Percentiles rank a stretch among this genome's conserved stretches.
These are phyloP conservation scores for Trifolium pratense DNA, from an alignment of 306 rosid genomes.

Conservation along the genomic window DNA sequence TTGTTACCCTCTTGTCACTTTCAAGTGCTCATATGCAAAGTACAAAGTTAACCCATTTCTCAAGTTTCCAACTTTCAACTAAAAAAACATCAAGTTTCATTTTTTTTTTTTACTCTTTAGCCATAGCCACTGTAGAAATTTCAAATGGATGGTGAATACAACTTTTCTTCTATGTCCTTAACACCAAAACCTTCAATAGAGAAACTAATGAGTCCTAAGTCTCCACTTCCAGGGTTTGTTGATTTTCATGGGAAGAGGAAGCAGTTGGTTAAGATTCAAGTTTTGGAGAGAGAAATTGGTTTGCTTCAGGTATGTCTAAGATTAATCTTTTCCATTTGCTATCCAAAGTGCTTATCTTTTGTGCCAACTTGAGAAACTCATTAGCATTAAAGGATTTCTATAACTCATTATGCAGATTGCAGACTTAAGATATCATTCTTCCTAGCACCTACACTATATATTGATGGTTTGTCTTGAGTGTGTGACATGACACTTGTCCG, in stretches of 20 bases:
- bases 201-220: constrained; percentile 44
- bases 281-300: constrained; percentile 52
- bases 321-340: neutral
- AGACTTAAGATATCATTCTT: too few species aligned
- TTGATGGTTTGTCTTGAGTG: too few species aligned
- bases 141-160: constrained; percentile 35
- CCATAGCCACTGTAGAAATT: constrained; percentile 9
- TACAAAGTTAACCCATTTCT: constrained; percentile 16
- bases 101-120: neutral
- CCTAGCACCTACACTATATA: too few species aligned
- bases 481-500: neutral
- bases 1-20: constrained; percentile 18
- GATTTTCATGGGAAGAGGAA: constrained; percentile 53
- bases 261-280: constrained; percentile 50
- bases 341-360: neutral
- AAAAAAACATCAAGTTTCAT: constrained; percentile 18
- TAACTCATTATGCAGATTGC: too few species aligned
- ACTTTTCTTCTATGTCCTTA: constrained; percentile 12
- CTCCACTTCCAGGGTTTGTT: constrained; percentile 43
- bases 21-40: neutral
- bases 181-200: constrained; percentile 28
- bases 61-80: constrained; percentile 35
- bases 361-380: too few species aligned
- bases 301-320: constrained; percentile 47
- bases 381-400: too few species aligned